Conservation (phyloP, 1,284 basidiomycete genomes). For the Coniferiporia sulphurascens region DNA sequence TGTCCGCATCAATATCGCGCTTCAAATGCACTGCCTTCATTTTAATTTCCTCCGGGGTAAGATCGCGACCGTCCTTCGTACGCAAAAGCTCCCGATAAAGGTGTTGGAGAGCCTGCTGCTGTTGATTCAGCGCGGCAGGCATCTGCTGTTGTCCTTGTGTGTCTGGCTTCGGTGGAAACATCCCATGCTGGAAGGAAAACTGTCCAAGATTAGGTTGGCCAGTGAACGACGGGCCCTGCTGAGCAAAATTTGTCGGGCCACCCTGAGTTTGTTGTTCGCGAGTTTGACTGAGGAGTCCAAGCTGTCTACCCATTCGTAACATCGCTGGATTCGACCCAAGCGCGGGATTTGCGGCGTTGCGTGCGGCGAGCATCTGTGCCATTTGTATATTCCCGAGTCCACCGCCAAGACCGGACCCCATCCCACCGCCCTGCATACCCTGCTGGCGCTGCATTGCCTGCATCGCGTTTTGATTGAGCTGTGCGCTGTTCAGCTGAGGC, state of each 20-base stretch:
- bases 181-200: slow-evolving; percentile 6
- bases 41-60: slow-evolving; percentile 4
- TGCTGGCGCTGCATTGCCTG: slow-evolving; percentile 6
- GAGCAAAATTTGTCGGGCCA: slow-evolving; percentile 10
- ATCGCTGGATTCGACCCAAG: neutral
- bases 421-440: neutral
- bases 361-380: slow-evolving; percentile 4
- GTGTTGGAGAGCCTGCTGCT: neutral
- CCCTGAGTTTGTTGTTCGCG: slow-evolving; percentile 17
- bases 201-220: slow-evolving; percentile 12
- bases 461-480: neutral
- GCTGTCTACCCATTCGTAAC: slow-evolving; percentile 9
- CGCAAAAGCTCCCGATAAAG: neutral
- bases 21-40: slow-evolving; percentile 2
- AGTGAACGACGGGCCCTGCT: neutral
- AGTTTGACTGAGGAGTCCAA: slow-evolving; percentile 9
- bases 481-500: slow-evolving; percentile 5
- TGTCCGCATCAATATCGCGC: slow-evolving; percentile 11
- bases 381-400: neutral
- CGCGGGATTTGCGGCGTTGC: slow-evolving; percentile 7
- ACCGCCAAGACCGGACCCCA: slow-evolving; percentile 1
- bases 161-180: slow-evolving; percentile 10
- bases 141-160: slow-evolving; percentile 5
- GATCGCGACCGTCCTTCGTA: slow-evolving; percentile 5
- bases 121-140: neutral